Base-by-base conservation (phyloP, 148 eudicot species). In the Bassia scoparia region DNA sequence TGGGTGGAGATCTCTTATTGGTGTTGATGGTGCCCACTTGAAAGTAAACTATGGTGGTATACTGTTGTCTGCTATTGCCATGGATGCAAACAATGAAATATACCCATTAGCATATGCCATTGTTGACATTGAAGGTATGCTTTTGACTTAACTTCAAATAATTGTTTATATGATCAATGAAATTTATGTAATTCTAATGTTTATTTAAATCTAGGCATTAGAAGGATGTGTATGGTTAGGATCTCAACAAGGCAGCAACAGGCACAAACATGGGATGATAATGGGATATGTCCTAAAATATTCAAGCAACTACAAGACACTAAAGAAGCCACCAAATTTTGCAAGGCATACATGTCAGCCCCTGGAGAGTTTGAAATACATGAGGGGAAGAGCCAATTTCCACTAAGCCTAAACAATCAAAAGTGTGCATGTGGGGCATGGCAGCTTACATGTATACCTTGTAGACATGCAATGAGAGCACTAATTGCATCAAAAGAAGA, bases 1-100 rank as follows among this genome's bases (percentile, higher is more conserved):
- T n/a, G 60, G 76, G 2, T 73, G 69, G 23, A 61, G 48, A 23
- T 18, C 68, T 0, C 10, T 73, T 0, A 61, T 61, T 11, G 68
- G 76, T 0, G 55, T 72, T 14, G 56, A 72, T 60, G 75, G 58
- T 0, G 21, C 58, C 2, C 58, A 46, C 16, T 2, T 61, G 1
- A 72, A 72, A 3, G 67, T 44, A 0, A 58, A 46, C 12, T 46
- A 27, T 72, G 75, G 68, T 9, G 68, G 76, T 13, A 55, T 73
- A 2, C 12, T 61, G 5, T 48, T 73, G 2, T 61, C 44, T 17
- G 61, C 46, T 13, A 26, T 62, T 30, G 76, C n/a, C 0, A 0
- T 73, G 0, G 68, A 73, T 73, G 58, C 8, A 0, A 61, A 73
- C 3, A 73, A 73, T 61, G 76, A 73, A 5, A 44, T 61, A 0